These are phyloP conservation scores for Aegilops speltoides DNA, from an alignment of 176 grass and related monocot genomes.

Conservation along the genomic window DNA sequence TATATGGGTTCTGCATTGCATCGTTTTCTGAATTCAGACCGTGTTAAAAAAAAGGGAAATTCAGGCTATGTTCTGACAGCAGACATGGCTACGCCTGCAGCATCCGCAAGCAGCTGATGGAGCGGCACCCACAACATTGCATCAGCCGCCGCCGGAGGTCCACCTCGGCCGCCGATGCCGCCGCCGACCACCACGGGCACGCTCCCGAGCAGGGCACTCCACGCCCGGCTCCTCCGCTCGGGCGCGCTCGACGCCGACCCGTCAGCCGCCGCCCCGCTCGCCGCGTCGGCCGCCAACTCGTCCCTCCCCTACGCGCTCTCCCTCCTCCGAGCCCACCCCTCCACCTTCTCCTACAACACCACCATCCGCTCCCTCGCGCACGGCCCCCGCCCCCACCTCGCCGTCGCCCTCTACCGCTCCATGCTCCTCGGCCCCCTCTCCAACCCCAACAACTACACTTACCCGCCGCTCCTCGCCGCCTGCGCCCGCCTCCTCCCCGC, in stretches of 20 bases:
- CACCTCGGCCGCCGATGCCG: neutral
- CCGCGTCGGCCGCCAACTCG: constrained; percentile 13
- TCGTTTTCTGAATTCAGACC: too few relatives aligned
- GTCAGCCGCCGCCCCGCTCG: constrained; percentile 28
- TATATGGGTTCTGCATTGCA: too few relatives aligned
- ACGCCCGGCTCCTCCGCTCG: constrained; percentile 34
- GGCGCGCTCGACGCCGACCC: constrained; percentile 32
- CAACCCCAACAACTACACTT: constrained; percentile 46
- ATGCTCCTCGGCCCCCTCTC: constrained; percentile 15
- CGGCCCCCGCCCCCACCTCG: constrained; percentile 22
- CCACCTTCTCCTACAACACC: constrained; percentile 44
- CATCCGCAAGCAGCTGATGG: too few relatives aligned
- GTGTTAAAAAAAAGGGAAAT: too few relatives aligned
- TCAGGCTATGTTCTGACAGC: too few relatives aligned
- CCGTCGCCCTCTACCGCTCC: constrained; percentile 33
- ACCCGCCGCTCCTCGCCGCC: constrained; percentile 38
- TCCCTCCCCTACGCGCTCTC: constrained; percentile 43
- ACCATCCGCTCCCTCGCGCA: constrained; percentile 39
- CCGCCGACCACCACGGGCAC: neutral
- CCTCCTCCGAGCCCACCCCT: constrained; percentile 28
- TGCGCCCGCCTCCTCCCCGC: constrained; percentile 21
- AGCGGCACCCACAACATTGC: too few relatives aligned
- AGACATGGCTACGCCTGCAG: too few relatives aligned
- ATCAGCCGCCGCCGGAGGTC: neutral
- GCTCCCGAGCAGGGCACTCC: constrained; percentile 19